Base-by-base conservation (phyloP, 31 red algal genomes). In the Endocladia muricata region DNA sequence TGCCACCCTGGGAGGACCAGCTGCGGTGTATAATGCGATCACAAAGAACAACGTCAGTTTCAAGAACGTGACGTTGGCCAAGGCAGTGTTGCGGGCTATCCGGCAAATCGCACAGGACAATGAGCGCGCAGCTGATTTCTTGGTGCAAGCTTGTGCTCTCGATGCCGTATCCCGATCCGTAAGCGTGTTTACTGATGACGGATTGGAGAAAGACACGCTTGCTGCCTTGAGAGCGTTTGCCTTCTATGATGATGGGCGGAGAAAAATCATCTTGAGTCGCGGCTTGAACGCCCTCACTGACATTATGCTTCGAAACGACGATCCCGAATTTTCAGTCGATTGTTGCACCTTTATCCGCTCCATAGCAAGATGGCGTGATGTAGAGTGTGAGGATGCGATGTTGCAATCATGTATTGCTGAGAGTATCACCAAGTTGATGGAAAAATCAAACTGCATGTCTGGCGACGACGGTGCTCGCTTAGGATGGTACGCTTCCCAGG, bases 181-280 rank as follows among this genome's bases (percentile, higher is more conserved):
- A 33, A 76, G 68, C 21, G 85, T 81, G 8, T 88, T 88, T 36
- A 88, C 85, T 5, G 76, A 80, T 57, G 60, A 88, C 49, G 55
- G 85, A 30, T n/a, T 88, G 32, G 85, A 88, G 41, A 23, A 43
- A 13, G 85, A 88, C 48, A 88, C 81, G n/a, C 60, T 88, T 30
- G 63, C 67, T 19, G 85, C 85, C 4, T 56, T 88, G 8, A 54
- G 76, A 13, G 74, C 85, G 29, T 88, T 88, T 81, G 58, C 85
- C 57, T 88, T 88, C 47, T 88, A 88, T 60, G 64, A 72, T 21
- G 67, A 69, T 37, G 85, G 76, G 2, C 64, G 75, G 47, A 48
- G 85, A 42, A 88, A 88, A n/a, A 78, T 88, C 41, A 81, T 88
- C 37, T 74, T 88, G 85, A 88, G 85, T 64, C 81, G 68, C 41